Evolutionary conservation across 2,329 filamentous ascomycete genomes (phyloP).

Genomic region (Penicillium sp.): DNA sequence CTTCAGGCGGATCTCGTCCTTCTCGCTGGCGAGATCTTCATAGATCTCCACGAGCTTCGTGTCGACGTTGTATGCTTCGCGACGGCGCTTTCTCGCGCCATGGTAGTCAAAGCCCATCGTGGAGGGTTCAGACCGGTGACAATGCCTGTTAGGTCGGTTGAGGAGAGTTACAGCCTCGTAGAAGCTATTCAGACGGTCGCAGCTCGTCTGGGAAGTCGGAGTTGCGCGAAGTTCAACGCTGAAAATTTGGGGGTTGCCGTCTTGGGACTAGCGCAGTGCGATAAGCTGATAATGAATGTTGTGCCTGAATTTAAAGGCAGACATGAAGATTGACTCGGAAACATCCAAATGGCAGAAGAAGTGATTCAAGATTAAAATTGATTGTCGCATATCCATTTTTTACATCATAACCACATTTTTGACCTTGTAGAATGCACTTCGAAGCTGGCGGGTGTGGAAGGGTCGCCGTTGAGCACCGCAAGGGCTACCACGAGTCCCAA

Average conservation of each 20-base stretch:
- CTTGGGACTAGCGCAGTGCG: constrained; percentile 20
- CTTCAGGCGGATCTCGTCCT: constrained; percentile 51
- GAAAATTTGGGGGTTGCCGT: constrained; percentile 26
- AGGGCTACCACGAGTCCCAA: neutral
- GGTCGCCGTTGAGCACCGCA: neutral
- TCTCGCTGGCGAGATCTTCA: constrained; percentile 52
- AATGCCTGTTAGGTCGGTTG: constrained; percentile 5
- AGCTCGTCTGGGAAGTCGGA: constrained; percentile 21
- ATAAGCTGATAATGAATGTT: constrained; percentile 29
- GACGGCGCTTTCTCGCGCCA: constrained; percentile 43
- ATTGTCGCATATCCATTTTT: too few relatives aligned
- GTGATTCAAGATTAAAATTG: too few relatives aligned
- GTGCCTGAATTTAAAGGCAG: too few relatives aligned
- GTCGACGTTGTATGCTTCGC: constrained; percentile 48
- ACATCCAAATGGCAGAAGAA: too few relatives aligned
- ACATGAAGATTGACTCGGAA: too few relatives aligned
- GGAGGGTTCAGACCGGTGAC: neutral
- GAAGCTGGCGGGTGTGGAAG: too few relatives aligned
- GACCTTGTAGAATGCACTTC: too few relatives aligned
- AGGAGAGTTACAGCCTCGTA: constrained; percentile 6
- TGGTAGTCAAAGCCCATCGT: constrained; percentile 35
- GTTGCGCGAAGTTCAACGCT: constrained; percentile 9
- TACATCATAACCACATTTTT: too few relatives aligned
- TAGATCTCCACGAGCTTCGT: constrained; percentile 54
- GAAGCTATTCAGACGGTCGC: constrained; percentile 17